A percentile compares a stretch with the other conserved stretches of the same genome.
Conservation (phyloP, 129 eudicot genomes). For the Centaurea solstitialis region DNA sequence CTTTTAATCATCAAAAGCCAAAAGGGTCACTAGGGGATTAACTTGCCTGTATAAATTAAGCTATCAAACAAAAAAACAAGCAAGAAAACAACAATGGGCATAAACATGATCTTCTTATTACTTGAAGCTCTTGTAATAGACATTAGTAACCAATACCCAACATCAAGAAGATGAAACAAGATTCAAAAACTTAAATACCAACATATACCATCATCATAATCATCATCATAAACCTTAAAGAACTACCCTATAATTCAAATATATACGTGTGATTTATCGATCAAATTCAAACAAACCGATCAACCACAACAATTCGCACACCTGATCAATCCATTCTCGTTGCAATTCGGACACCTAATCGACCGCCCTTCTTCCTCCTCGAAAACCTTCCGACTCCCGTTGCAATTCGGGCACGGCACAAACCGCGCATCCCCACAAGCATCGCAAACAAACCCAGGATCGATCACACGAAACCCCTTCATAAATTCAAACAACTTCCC, state of each 20-base stretch:
- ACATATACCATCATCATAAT: slow-evolving; percentile 3
- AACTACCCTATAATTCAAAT: slow-evolving; percentile 23
- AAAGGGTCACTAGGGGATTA: neutral
- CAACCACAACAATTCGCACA: slow-evolving; percentile 76
- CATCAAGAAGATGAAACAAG: slow-evolving; percentile 25
- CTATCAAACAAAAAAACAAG: neutral
- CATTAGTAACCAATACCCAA: slow-evolving; percentile 19
- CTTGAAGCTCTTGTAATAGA: slow-evolving; percentile 31
- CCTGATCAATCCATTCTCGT: slow-evolving; percentile 89
- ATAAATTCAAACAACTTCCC: slow-evolving; percentile 65
- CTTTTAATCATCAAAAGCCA: neutral
- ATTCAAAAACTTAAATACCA: slow-evolving; percentile 26
- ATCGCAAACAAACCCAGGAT: slow-evolving; percentile 58
- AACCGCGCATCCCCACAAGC: slow-evolving; percentile 90
- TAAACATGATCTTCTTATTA: slow-evolving; percentile 31
- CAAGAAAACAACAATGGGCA: slow-evolving; percentile 1
- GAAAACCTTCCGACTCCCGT: slow-evolving; percentile 84
- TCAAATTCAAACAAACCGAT: slow-evolving; percentile 9
- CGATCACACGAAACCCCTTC: slow-evolving; percentile 60
- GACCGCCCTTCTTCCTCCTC: slow-evolving; percentile 65
- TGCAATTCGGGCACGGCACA: slow-evolving; percentile 74
- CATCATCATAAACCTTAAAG: neutral
- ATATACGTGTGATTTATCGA: slow-evolving; percentile 14
- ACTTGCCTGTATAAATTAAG: neutral
- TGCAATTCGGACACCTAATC: slow-evolving; percentile 71